A percentile compares a stretch with the other conserved stretches of the same genome.
Conservation (phyloP, 805 yeast genomes). For the Candida suzukii region DNA sequence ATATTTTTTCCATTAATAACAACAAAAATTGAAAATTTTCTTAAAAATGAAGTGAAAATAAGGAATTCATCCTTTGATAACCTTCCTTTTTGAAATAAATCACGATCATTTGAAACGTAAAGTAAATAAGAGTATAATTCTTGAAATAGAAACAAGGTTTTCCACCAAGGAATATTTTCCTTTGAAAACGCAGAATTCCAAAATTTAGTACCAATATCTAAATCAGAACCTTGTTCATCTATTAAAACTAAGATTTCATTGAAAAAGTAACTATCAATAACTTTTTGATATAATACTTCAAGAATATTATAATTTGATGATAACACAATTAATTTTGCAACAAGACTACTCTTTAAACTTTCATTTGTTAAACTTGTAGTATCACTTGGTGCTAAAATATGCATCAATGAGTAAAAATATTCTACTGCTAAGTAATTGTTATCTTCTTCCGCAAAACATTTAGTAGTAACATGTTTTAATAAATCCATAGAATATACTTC, state of each 20-base stretch:
- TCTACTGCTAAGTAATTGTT: neutral
- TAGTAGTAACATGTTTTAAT: neutral
- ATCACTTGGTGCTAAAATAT: conserved; percentile 10
- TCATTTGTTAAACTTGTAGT: neutral
- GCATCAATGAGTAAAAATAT: conserved; percentile 12
- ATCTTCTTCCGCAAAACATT: too few relatives aligned
- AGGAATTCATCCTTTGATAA: conserved; percentile 31
- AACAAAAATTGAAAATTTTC: conserved; percentile 38
- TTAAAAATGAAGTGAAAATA: conserved; percentile 40
- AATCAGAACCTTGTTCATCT: conserved; percentile 9
- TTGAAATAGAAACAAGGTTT: conserved; percentile 41
- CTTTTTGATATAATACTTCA: conserved; percentile 11
- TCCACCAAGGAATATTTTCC: conserved; percentile 20
- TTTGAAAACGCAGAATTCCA: conserved; percentile 11
- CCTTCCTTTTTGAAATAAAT: conserved; percentile 38
- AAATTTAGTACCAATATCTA: conserved; percentile 7
- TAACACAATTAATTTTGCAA: conserved; percentile 18
- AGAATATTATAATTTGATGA: conserved; percentile 14
- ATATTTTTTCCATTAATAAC: conserved; percentile 16
- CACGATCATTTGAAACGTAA: conserved; percentile 59
- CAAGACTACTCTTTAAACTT: conserved; percentile 8
- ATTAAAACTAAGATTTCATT: conserved; percentile 10
- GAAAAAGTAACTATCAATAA: conserved; percentile 13
- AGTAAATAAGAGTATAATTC: conserved; percentile 64
- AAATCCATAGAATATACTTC: neutral